Evolutionary conservation across 371 early-diverging fungal genomes (phyloP), one percentile per base, ranked within the genome.

Genomic region (Syncephalastrum contaminatum): DNA sequence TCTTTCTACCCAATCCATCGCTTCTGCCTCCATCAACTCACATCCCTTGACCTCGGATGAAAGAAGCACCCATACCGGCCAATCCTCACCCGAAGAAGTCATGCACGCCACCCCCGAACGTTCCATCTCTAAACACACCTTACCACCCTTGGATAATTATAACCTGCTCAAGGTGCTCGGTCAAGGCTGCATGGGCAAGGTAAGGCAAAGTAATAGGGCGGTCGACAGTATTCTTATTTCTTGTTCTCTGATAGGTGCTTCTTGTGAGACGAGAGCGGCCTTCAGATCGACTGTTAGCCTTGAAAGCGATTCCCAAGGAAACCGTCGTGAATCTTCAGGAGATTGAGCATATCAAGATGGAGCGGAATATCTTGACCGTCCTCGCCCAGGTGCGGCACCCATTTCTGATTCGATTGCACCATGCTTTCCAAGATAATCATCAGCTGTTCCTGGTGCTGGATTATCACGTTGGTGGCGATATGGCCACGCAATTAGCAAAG

Each of bases 301-400:
- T 99, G 63, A 99, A 99, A 72, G 95, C 96, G 0, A 80, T 99
- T 24, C 95, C 92, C 70, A 99, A 99, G 73, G 90, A 91, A 58
- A 86, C 84, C 45, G 90, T 98, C 30, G 81, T 93, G 43, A 83
- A 89, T 60, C 85, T 87, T 48, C 91, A 94, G 67, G 95, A 97
- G 65, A 84, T 95, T 22, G 92, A 91, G 52, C 87, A 86, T 73
- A 82, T 72, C 14, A 66, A 63, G 40, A 66, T 70, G 52, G 74
- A 78, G 52, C 71, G 74, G 14, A 63, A 73, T 55, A 77, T 86
- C 42, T 55, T 88, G 39, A 66, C 76, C 10, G 70, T 72, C n/a
- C 62, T 82, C 56, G 73, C 77, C 6, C 54, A 73, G 13, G 68
- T 75, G n/a, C 66, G 65, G 36, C 96, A 96, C 51, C 95, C 98